Conservation (phyloP, 1,139 yeast species). For the Magnusiomyces suaveolens region DNA sequence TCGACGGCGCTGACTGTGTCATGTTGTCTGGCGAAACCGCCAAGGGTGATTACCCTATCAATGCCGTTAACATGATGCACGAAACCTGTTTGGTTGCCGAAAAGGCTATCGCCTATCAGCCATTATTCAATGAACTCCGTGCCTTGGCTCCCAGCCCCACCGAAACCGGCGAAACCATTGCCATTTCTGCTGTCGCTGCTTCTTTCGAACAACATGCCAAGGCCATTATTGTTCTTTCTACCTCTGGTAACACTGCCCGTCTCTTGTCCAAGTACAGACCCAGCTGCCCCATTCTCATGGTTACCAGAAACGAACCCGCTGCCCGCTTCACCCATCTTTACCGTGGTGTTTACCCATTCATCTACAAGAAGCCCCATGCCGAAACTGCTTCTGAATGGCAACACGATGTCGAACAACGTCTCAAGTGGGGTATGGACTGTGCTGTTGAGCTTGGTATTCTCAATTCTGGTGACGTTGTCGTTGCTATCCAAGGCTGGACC, state of each 20-base stretch:
- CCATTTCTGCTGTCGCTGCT: slow-evolving; percentile 94
- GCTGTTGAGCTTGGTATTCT: slow-evolving; percentile 53
- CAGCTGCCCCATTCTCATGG: slow-evolving; percentile 94
- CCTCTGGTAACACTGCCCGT: slow-evolving; percentile 93
- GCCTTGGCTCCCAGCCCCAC: slow-evolving; percentile 80
- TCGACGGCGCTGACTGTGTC: slow-evolving; percentile 99
- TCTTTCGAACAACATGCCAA: slow-evolving; percentile 93
- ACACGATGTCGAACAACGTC: slow-evolving; percentile 90
- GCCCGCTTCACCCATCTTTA: slow-evolving; percentile 94
- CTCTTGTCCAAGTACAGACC: slow-evolving; percentile 97
- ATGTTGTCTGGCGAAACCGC: slow-evolving; percentile 99
- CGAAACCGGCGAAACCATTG: slow-evolving; percentile 91
- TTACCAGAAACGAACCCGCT: slow-evolving; percentile 86
- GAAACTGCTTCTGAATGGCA: slow-evolving; percentile 67
- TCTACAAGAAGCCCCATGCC: slow-evolving; percentile 57
- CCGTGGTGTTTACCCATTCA: slow-evolving; percentile 98
- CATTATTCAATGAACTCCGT: slow-evolving; percentile 83
- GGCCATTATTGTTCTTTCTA: slow-evolving; percentile 92
- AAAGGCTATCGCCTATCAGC: slow-evolving; percentile 86
- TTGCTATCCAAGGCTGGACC: slow-evolving; percentile 98
- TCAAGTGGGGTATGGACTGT: slow-evolving; percentile 86
- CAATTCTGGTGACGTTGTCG: slow-evolving; percentile 73
- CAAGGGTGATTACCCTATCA: slow-evolving; percentile 95
- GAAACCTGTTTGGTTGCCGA: slow-evolving; percentile 95
- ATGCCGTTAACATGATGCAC: slow-evolving; percentile 98